A percentile compares a stretch with the other conserved stretches of the same genome.
These are phyloP conservation scores for Marvania coccoides DNA, from an alignment of 139 green algal genomes.

Conservation along the genomic window DNA sequence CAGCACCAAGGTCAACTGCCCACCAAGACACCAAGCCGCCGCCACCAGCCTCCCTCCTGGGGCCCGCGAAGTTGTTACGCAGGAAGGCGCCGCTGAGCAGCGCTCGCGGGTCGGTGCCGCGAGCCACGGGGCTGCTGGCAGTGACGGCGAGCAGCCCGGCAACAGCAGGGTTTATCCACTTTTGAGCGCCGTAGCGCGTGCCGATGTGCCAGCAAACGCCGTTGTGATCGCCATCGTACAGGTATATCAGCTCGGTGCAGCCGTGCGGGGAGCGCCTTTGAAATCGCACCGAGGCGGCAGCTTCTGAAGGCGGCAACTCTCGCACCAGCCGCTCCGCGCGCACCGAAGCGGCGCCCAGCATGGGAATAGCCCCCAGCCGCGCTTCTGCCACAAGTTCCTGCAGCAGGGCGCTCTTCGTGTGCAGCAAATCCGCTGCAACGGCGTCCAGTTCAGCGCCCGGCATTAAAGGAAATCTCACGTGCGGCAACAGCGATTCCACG, in stretches of 20 bases:
- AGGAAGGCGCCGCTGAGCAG: slow-evolving; percentile 49
- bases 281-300: slow-evolving; percentile 8
- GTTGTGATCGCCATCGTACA: slow-evolving; percentile 69
- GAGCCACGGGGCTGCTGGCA: slow-evolving; percentile 50
- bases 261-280: slow-evolving; percentile 21
- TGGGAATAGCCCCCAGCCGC: not conserved
- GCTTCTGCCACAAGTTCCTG: slow-evolving; percentile 39
- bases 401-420: slow-evolving; percentile 12
- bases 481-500: slow-evolving; percentile 36
- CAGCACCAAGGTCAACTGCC: slow-evolving; percentile 62
- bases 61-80: slow-evolving; percentile 59
- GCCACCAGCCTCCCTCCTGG: slow-evolving; percentile 19
- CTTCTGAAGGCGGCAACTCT: slow-evolving; percentile 1
- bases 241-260: slow-evolving; percentile 58
- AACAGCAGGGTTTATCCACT: slow-evolving; percentile 73
- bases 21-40: slow-evolving; percentile 51
- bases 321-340: slow-evolving; percentile 26
- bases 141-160: slow-evolving; percentile 35
- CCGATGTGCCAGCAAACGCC: slow-evolving; percentile 53
- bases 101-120: slow-evolving; percentile 57
- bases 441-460: slow-evolving; percentile 25
- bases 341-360: slow-evolving; percentile 11
- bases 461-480: slow-evolving; percentile 64
- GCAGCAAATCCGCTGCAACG: slow-evolving; percentile 17
- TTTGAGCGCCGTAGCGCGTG: slow-evolving; percentile 28